Base-by-base conservation (phyloP, 2,329 filamentous ascomycete species). In the Acephala macrosclerotiorum region DNA sequence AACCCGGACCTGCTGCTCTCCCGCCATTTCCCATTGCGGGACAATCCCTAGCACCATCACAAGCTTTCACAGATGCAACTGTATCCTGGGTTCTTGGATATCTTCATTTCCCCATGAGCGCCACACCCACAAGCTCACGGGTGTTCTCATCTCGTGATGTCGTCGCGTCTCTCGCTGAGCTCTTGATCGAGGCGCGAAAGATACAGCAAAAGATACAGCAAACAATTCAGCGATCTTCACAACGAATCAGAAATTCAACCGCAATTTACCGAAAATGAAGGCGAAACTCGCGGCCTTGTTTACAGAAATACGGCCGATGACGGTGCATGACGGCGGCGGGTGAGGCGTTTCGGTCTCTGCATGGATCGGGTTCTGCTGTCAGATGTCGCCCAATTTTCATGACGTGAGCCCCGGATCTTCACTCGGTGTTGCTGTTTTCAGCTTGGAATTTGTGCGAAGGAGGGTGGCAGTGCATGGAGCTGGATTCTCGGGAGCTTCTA, bases 221-320 rank as follows among this genome's bases (percentile, higher is more conserved):
- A 53, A 12, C 12, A 33, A 53, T 29, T 3, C 49, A 33, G 49
- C 49, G 49, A 53, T 3, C 14, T 5, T 3, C 29, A 14, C 49
- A 53, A 18, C 49, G 9, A 53, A 29, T 53, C 29, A 33, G 25
- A 53, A 16, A 53, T 53, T 53, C 26, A 22, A 29, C 22, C 25
- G 29, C 29, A 33, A 33, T 33, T 9, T 33, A 9, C 29, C 49
- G 49, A 45, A 45, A 14, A 29, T 42, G 12, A 26, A 42, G 56
- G 56, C 56, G 56, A 45, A 3, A 58, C 7, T 42, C 18, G 2
- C n/a, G 14, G 33, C 18, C 45, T 49, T 20, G 55, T 38, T 26
- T 45, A 7, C 22, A 58, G 36, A 38, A 58, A 40, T 58, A 45
- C 20, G 3, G 38, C 56, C 56, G 56, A 58, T 45, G 56, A 45